Evolutionary conservation across 2,329 filamentous ascomycete species (phyloP), one percentile per base, ranked within the genome.

Genomic region (Sclerotinia borealis): DNA sequence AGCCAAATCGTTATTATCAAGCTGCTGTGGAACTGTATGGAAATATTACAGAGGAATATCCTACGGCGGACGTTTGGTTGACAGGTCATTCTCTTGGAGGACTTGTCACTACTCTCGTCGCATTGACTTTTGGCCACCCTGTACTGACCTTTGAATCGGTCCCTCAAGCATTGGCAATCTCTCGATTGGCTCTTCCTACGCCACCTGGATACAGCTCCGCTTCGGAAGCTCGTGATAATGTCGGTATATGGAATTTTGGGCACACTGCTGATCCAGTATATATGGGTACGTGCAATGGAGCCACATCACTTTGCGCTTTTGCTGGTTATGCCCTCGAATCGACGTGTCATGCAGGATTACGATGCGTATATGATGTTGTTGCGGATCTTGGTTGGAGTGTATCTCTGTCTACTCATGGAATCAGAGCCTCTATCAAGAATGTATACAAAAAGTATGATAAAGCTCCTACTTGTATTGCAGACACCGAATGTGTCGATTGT

Each of bases 191-290:
- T 37, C 83, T 98, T 4, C 92, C 93, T 0, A 82, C 86, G 0
- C 93, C 93, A 17, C 93, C 93, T 0, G 90, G 89, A 19, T 63
- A 58, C 22, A 51, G 27, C 36, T 63, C 61, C 9, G 61, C 61
- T 13, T 81, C 88, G 59, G 91, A 95, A 73, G 81, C 82, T 39
- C 81, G 91, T 49, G 76, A 83, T 63, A 83, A 86, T 70, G 93
- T 91, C 0, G 92, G 90, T 11, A 81, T 89, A 3, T 95, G 86
- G 73, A 93, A 97, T 75, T 93, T 96, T 73, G 93, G 93, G 7
- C 92, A 97, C 72, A 97, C 92, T 0, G 93, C 93, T 0, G 93
- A 98, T 75, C 93, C 93, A 0, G 86, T 98, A 45, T 98, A 88
- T 72, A 93, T 96, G 78, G 93, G 93, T 29, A 90, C 87, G 0